Evolutionary conservation across 768 basidiomycete species (phyloP), one percentile per base, ranked within the genome.

Genomic region (Amanita rubescens): DNA sequence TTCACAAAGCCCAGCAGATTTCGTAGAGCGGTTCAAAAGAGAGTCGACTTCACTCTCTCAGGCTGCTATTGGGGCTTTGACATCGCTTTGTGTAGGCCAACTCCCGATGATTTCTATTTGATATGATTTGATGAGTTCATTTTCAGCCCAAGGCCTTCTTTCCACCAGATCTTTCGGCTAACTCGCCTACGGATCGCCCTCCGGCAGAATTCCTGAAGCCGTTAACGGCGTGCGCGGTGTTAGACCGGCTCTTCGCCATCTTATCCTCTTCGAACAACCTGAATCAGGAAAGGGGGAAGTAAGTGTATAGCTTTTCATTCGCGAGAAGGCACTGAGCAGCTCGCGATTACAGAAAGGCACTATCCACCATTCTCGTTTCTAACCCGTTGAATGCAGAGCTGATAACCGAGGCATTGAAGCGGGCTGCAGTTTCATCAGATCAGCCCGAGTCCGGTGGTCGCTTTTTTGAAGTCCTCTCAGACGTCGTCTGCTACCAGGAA

Each of bases 51-150:
- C 82, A 51, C 70, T 96, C 25, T 92, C 90, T 0, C 75, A 83
- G 60, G 90, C 93, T 14, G 86, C 93, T 15, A 78, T 87, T n/a
- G 85, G 90, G 35, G 90, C 94, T 3, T 71, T 95, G 69, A 82
- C 90, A n/a, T 81, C 90, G 8, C 77, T 95, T 55, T 89, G 87
- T 63, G 93, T 95, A 61, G 71, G 93, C 84, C 25, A 20, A 34
- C 19, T 33, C 11, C 34, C 32, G 2, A 33, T 27, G 8, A 3
- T 15, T 43, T 42, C 27, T 19, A 44, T 30, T n/a, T 53, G 9
- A 38, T n/a, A 3, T 46, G 24, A 44, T 22, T 34, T 53, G 46
- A 38, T 38, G 60, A 25, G 58, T 30, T 19, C 45, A 17, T 10
- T 38, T 53, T 17, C 63, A 95, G 92, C 80, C 81, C 72, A 91